A percentile compares a stretch with the other conserved stretches of the same genome.
These are phyloP conservation scores for Salicornia ramosissima DNA, from an alignment of 148 eudicot species.

Conservation along the genomic window DNA sequence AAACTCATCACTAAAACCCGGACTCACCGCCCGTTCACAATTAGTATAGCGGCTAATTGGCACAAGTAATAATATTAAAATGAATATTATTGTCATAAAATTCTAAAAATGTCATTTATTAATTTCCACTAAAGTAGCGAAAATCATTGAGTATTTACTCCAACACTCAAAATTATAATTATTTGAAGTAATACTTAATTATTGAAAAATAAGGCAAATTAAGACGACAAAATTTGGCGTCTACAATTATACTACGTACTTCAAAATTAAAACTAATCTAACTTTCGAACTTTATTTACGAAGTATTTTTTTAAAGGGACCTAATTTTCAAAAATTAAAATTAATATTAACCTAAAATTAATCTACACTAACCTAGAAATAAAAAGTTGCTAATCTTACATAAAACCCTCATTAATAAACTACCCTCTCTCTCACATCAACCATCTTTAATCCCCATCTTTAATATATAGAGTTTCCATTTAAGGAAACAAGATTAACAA, in stretches of 20 bases:
- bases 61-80: too few species aligned
- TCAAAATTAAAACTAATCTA: background rate
- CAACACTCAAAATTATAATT: too few species aligned
- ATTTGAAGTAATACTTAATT: too few species aligned
- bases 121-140: too few species aligned
- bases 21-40: too few species aligned
- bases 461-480: background rate
- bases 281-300: background rate
- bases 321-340: background rate
- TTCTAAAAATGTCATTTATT: too few species aligned
- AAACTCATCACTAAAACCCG: too few species aligned
- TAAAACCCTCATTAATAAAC: background rate
- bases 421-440: background rate
- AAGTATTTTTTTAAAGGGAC: background rate
- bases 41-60: too few species aligned
- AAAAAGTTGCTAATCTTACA: background rate
- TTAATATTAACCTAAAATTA: background rate
- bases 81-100: too few species aligned
- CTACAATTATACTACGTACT: background rate
- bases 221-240: too few species aligned
- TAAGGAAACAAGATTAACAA: background rate
- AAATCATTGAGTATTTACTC: too few species aligned
- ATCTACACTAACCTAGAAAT: background rate
- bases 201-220: too few species aligned
- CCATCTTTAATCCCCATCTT: background rate